A percentile compares a stretch with the other conserved stretches of the same genome.
Evolutionary conservation across 2,329 filamentous ascomycete species (phyloP).

Genomic region (Aspergillus sp.): DNA sequence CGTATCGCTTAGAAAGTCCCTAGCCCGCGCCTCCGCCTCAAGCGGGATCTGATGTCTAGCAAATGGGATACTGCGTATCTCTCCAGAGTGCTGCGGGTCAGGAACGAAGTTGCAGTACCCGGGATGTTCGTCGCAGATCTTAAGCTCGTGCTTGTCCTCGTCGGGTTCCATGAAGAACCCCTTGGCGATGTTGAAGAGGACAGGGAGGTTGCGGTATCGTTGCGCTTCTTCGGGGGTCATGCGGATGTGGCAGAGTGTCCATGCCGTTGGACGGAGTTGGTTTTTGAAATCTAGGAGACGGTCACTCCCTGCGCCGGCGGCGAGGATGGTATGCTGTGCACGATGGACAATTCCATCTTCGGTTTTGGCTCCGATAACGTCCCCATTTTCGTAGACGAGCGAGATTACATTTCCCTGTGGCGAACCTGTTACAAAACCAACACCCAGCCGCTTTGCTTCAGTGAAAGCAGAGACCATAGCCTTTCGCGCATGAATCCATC

Average conservation of each 20-base stretch:
- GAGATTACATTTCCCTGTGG: slow-evolving; percentile 32
- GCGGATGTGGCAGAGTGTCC: slow-evolving; percentile 48
- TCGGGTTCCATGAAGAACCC: slow-evolving; percentile 48
- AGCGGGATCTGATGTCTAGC: slow-evolving; percentile 39
- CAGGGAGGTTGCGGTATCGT: slow-evolving; percentile 43
- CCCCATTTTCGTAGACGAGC: slow-evolving; percentile 32
- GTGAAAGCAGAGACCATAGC: slow-evolving; percentile 41
- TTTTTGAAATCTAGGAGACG: slow-evolving; percentile 45
- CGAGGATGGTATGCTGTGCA: slow-evolving; percentile 43
- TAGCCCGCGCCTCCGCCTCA: slow-evolving; percentile 42
- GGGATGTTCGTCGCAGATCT: slow-evolving; percentile 48
- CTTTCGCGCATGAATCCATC: slow-evolving; percentile 50
- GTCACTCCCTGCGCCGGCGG: slow-evolving; percentile 45
- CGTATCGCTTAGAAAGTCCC: slow-evolving; percentile 44
- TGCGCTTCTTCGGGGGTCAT: slow-evolving; percentile 42
- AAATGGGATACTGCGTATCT: slow-evolving; percentile 35
- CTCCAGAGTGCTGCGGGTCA: slow-evolving; percentile 15
- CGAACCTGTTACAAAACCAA: slow-evolving; percentile 40
- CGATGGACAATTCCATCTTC: slow-evolving; percentile 35
- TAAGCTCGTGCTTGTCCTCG: slow-evolving; percentile 32
- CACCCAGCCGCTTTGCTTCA: slow-evolving; percentile 43
- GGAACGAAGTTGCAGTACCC: slow-evolving; percentile 47
- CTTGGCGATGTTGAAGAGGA: slow-evolving; percentile 43
- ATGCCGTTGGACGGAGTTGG: slow-evolving; percentile 49
- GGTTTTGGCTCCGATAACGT: slow-evolving; percentile 40